phyloP scores from a whole-genome alignment of 305 asterid genomes.

The Fraxinus ornus region DNA sequence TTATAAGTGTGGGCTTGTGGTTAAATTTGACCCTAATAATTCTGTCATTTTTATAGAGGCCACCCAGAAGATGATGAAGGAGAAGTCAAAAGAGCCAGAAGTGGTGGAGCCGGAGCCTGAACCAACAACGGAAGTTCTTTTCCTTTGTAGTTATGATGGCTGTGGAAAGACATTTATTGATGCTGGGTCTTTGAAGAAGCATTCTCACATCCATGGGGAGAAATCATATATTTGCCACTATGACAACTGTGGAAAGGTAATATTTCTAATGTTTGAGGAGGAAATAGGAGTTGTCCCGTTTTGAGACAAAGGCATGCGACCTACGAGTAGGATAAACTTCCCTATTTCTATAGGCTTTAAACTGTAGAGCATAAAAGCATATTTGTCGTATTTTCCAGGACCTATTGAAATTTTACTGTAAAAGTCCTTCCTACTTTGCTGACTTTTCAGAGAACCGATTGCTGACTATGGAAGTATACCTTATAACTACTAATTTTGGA shows the following conservation, averaged over 20 bases:
- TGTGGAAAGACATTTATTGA: conserved; percentile 97
- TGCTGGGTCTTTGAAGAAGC: conserved; percentile 95
- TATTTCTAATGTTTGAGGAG: background rate
- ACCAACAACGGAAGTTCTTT: conserved; percentile 94
- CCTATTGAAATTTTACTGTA: background rate
- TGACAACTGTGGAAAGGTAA: conserved; percentile 93
- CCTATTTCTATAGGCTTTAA: background rate
- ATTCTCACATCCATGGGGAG: conserved; percentile 97
- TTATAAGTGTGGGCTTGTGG: background rate
- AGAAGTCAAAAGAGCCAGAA: conserved; percentile 62
- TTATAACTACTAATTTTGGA: background rate
- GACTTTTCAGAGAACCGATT: background rate
- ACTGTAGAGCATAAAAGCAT: background rate
- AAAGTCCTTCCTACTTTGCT: background rate
- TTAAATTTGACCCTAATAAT: conserved; percentile 11
- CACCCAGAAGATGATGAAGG: conserved; percentile 59
- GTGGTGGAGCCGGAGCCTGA: conserved; percentile 79
- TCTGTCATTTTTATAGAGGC: conserved; percentile 49
- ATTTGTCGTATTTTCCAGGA: background rate
- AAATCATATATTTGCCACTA: conserved; percentile 90
- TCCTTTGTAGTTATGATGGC: conserved; percentile 93
- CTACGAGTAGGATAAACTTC: background rate
- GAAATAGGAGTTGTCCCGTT: background rate
- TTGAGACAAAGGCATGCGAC: background rate
- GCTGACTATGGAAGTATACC: background rate